Base-by-base conservation (phyloP, 352 stramenopile species). In the Globisporangium perplexum region DNA sequence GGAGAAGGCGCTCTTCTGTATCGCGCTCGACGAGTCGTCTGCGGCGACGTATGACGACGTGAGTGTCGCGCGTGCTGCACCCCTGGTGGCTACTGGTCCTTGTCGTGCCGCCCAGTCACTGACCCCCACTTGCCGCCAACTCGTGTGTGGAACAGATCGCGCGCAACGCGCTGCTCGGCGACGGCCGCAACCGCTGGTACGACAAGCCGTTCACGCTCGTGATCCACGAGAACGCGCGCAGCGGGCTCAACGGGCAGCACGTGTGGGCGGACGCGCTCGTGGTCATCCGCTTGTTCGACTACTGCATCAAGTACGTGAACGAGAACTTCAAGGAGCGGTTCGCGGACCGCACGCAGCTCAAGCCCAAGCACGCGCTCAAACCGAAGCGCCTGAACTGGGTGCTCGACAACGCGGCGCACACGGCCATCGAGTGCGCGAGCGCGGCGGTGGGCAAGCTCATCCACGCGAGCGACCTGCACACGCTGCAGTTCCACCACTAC, bases 141-240 rank as follows among this genome's bases (percentile, higher is more conserved):
- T 11, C 15, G 3, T 17, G 26, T 36, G 2, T n/a, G 28, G 20
- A 41, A 48, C 62, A 79, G 63, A 93, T 93, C 30, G 84, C 84
- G 12, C 84, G 80, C 62, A 94, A 86, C 50, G 87, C 75, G 30
- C 68, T 96, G 50, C 76, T 93, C 3, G 87, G 86, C 36, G 84
- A 96, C 45, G 95, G 94, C 28, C 77, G 85, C 59, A 99, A 99
- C 77, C 93, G 96, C 59, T 99, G 92, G 89, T 99, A 98, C 68
- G 96, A 99, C 76, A 99, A 99, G 72, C 93, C 93, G 14, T 93
- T 99, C 62, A 97, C 98, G 66, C 62, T 99, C 30, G 88, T 99
- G 57, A 95, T 98, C 47, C 95, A 97, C 53, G 83, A 95, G 35
- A 98, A 99, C 68, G 95, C 91, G 38, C 97, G 97, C 59, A 93